Conservation (phyloP, 2,329 filamentous ascomycete species). For the Reticulascus tulasneorum region DNA sequence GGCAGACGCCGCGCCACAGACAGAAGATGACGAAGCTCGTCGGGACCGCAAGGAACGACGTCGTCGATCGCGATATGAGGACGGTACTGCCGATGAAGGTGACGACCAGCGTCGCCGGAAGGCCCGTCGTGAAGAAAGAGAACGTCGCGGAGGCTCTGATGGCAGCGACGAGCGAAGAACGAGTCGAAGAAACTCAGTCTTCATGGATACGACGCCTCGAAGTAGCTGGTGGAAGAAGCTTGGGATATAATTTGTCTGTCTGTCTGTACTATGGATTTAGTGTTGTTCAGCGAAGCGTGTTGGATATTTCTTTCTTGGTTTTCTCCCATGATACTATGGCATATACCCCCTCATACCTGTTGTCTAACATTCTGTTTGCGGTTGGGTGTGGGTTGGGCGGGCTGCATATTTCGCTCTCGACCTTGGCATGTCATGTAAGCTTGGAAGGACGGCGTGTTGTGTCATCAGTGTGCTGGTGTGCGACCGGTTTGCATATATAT, state of each 20-base stretch:
- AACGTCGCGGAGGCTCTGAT: slow-evolving; percentile 31
- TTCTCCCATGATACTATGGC: slow-evolving; percentile 8
- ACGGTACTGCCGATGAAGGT: slow-evolving; percentile 35
- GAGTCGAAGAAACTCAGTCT: slow-evolving; percentile 37
- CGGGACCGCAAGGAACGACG: slow-evolving; percentile 45
- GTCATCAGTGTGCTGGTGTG: too few relatives aligned
- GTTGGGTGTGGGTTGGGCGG: too few relatives aligned
- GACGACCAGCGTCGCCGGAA: slow-evolving; percentile 41
- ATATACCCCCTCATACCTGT: slow-evolving; percentile 9
- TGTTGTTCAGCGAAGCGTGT: slow-evolving; percentile 6
- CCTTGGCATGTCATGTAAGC: too few relatives aligned
- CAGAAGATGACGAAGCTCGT: slow-evolving; percentile 45
- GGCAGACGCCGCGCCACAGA: slow-evolving; percentile 30
- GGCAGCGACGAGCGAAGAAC: slow-evolving; percentile 42
- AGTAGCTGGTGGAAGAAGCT: slow-evolving; percentile 60
- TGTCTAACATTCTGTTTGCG: too few relatives aligned
- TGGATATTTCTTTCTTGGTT: slow-evolving; percentile 9
- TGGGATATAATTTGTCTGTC: slow-evolving; percentile 7
- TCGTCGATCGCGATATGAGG: slow-evolving; percentile 39
- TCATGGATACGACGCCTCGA: slow-evolving; percentile 43
- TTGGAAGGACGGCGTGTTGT: too few relatives aligned
- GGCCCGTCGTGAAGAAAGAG: slow-evolving; percentile 39
- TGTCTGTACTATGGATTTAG: slow-evolving; percentile 3
- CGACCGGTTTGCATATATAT: too few relatives aligned
- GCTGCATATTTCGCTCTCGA: too few relatives aligned